Percentiles rank a stretch among this genome's conserved stretches.
phyloP scores from a whole-genome alignment of 768 basidiomycete species.

The Lactarius tabidus region DNA sequence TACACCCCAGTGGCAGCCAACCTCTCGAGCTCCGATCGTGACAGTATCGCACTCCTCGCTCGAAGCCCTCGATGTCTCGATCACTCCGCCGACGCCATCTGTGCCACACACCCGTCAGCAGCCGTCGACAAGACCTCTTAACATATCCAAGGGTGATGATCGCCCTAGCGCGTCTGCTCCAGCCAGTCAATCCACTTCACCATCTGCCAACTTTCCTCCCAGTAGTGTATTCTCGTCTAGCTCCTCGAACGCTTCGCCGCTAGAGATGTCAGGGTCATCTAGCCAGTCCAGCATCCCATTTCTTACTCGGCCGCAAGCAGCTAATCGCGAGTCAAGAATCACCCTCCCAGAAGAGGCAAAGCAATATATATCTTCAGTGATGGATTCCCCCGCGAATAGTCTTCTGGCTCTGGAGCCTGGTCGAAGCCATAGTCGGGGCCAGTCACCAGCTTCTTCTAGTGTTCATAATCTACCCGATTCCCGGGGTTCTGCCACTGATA shows the following conservation, averaged over 20 bases:
- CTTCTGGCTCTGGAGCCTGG: constrained; percentile 36
- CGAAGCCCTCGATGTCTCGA: background rate
- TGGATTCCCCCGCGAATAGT: constrained; percentile 57
- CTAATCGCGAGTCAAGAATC: constrained; percentile 63
- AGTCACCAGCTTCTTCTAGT: constrained; percentile 13
- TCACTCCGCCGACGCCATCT: background rate
- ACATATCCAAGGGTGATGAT: constrained; percentile 10
- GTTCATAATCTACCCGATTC: constrained; percentile 12
- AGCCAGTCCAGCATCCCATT: background rate
- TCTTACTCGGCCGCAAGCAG: constrained; percentile 21
- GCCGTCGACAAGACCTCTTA: constrained; percentile 13
- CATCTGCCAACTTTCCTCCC: constrained; percentile 1
- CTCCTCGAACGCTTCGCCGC: constrained; percentile 4
- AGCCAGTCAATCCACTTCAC: constrained; percentile 1
- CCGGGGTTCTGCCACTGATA: constrained; percentile 20
- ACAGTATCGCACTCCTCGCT: constrained; percentile 4
- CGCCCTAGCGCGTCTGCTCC: constrained; percentile 1
- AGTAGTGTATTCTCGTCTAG: background rate
- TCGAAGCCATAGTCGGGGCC: constrained; percentile 4
- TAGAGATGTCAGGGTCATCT: constrained; percentile 6
- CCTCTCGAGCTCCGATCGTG: constrained; percentile 6
- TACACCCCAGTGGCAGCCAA: constrained; percentile 19
- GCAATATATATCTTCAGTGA: constrained; percentile 65
- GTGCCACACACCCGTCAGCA: background rate
- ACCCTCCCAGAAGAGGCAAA: constrained; percentile 75